Evolutionary conservation across 2,329 filamentous ascomycete species (phyloP), one percentile per base, ranked within the genome.

Genomic region (Cordyceps javanica): DNA sequence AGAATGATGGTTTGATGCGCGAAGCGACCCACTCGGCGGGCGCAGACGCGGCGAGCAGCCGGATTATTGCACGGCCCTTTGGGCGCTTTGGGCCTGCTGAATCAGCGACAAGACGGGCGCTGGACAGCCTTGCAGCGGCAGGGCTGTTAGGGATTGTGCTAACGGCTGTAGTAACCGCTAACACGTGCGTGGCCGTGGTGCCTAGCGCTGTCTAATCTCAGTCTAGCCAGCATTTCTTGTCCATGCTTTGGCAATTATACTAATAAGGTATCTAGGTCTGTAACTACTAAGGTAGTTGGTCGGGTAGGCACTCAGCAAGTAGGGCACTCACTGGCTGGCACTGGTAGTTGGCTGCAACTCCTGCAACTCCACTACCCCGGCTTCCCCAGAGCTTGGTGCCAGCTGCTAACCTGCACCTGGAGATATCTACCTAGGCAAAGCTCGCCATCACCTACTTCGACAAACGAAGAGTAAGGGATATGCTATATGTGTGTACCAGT

Each of bases 1-100:
- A n/a, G n/a, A n/a, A n/a, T 21, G 51, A 28, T 44, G 51, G 19
- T 8, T 5, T 26, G 34, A 36, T 39, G 39, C n/a, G 14, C 13
- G 28, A 45, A 21, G 53, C 30, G 28, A 28, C 38, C 51, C 51
- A 54, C 51, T 52, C 28, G 14, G n/a, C 26, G 28, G 13, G 19
- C 23, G 42, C 39, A 25, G 28, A 32, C 51, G 51, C 39, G 52
- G 19, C 23, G 32, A 28, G 8, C 46, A n/a, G 45, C 10, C 56
- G 23, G 49, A 58, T 34, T 46, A 53, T 58, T 48, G 38, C 39
- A 30, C 32, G 56, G 41, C 32, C 56, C 41, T 38, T 51, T 19
- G 36, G n/a, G n/a, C n/a, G n/a, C n/a, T n/a, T n/a, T n/a, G n/a
- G n/a, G n/a, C n/a, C 7, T 50, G 54, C 55, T 58, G 38, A 58